Conservation (phyloP, 148 eudicot genomes). For the Arctostaphylos glauca region DNA sequence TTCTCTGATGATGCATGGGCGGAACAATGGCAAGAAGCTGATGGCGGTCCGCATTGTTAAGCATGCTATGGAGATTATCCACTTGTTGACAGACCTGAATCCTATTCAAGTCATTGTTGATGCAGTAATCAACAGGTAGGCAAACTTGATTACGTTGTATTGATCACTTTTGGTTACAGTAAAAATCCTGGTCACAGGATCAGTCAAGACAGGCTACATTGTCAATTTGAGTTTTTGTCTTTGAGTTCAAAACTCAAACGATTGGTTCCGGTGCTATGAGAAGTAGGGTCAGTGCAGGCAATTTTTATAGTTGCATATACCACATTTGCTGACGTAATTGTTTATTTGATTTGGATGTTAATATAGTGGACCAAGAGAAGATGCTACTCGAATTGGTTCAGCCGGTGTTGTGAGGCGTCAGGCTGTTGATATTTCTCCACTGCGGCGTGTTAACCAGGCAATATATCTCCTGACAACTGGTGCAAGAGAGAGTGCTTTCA, state of each 20-base stretch:
- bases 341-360: not conserved
- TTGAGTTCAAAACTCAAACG: not conserved
- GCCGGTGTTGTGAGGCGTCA: conserved; percentile 39
- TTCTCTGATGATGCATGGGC: conserved; percentile 50
- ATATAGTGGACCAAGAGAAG: conserved; percentile 33
- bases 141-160: not conserved
- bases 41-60: conserved; percentile 54
- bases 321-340: not conserved
- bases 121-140: conserved; percentile 57
- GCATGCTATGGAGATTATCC: conserved; percentile 62
- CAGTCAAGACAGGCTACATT: not conserved
- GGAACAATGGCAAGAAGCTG: conserved; percentile 54
- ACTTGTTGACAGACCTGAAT: conserved; percentile 41
- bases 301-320: not conserved
- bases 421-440: conserved; percentile 34
- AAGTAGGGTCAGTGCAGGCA: not conserved
- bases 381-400: conserved; percentile 36
- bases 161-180: not conserved
- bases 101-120: conserved; percentile 47
- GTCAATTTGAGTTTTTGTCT: not conserved
- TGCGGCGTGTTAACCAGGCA: conserved; percentile 46
- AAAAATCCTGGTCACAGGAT: not conserved
- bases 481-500: conserved; percentile 55
- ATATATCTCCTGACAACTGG: conserved; percentile 48
- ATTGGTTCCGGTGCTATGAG: not conserved